These are phyloP conservation scores for Aspergillus tubingensis DNA, from an alignment of 2,329 filamentous ascomycete genomes.

Conservation along the genomic window DNA sequence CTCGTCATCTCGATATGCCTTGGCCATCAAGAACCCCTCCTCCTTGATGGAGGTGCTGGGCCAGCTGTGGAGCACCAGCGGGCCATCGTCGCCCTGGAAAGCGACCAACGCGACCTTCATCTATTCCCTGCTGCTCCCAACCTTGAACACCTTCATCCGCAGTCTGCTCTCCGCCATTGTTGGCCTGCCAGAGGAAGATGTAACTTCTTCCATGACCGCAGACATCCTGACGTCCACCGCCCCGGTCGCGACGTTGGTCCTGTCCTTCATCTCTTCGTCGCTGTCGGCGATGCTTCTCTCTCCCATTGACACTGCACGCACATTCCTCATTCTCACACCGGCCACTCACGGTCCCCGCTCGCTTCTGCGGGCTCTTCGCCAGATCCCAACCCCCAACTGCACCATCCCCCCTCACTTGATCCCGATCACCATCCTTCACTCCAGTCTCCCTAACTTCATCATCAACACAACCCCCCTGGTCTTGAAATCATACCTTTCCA, in stretches of 20 bases:
- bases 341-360: slow-evolving; percentile 73
- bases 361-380: slow-evolving; percentile 74
- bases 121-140: slow-evolving; percentile 81
- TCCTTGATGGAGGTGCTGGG: slow-evolving; percentile 84
- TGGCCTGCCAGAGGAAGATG: slow-evolving; percentile 78
- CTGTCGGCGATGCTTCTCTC: slow-evolving; percentile 78
- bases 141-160: slow-evolving; percentile 88
- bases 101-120: slow-evolving; percentile 88
- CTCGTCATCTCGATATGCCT: slow-evolving; percentile 56
- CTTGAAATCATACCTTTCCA: slow-evolving; percentile 77
- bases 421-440: slow-evolving; percentile 83
- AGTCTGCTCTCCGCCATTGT: slow-evolving; percentile 88
- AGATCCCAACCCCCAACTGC: slow-evolving; percentile 71
- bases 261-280: slow-evolving; percentile 66
- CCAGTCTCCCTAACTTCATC: slow-evolving; percentile 78
- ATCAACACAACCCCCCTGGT: slow-evolving; percentile 81
- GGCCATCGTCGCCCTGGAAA: slow-evolving; percentile 92
- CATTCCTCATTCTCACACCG: slow-evolving; percentile 80
- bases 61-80: slow-evolving; percentile 86
- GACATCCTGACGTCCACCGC: slow-evolving; percentile 81
- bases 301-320: slow-evolving; percentile 87
- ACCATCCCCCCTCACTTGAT: slow-evolving; percentile 70
- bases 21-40: slow-evolving; percentile 72
- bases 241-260: slow-evolving; percentile 76
- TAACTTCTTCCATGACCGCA: slow-evolving; percentile 56